Conservation (phyloP, 139 green algal species). For the Marvania coccoides region DNA sequence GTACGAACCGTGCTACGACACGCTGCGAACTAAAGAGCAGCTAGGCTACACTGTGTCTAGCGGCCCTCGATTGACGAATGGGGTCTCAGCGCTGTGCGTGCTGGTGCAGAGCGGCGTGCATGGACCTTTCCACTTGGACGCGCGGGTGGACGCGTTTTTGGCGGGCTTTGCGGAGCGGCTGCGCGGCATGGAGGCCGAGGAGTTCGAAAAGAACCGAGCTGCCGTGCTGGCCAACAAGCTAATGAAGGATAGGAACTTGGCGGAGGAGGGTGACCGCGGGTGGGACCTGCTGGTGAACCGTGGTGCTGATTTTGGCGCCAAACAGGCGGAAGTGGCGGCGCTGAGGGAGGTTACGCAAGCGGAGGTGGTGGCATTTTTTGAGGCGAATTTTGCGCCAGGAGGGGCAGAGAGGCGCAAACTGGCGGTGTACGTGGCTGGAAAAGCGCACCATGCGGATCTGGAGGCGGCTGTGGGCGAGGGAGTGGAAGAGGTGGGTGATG, state of each 20-base stretch:
- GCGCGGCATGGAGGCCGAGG: slow-evolving; percentile 35
- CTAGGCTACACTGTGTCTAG: slow-evolving; percentile 80
- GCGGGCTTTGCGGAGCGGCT: slow-evolving; percentile 26
- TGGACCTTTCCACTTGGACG: slow-evolving; percentile 44
- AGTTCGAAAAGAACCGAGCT: slow-evolving; percentile 66
- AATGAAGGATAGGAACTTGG: slow-evolving; percentile 50
- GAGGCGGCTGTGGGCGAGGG: neutral
- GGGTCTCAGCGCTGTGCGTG: slow-evolving; percentile 78
- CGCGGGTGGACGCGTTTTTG: slow-evolving; percentile 78
- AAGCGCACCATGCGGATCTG: slow-evolving; percentile 2
- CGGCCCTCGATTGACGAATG: slow-evolving; percentile 66
- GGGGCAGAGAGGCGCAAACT: slow-evolving; percentile 25
- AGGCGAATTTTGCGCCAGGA: slow-evolving; percentile 11
- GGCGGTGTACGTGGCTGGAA: slow-evolving; percentile 36
- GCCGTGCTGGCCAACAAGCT: slow-evolving; percentile 69
- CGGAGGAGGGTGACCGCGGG: slow-evolving; percentile 65
- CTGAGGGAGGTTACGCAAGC: slow-evolving; percentile 29
- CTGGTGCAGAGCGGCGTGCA: slow-evolving; percentile 43
- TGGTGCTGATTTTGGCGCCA: slow-evolving; percentile 54
- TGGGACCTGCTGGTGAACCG: slow-evolving; percentile 73
- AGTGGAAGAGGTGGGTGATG: neutral
- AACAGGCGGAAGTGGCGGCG: slow-evolving; percentile 43
- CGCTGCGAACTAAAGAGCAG: slow-evolving; percentile 90
- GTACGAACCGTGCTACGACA: slow-evolving; percentile 74
- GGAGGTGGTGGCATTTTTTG: slow-evolving; percentile 30